Percentiles rank a stretch among this genome's conserved stretches.
These are phyloP conservation scores for Helichrysum umbraculigerum DNA, from an alignment of 129 eudicot species.

Conservation along the genomic window DNA sequence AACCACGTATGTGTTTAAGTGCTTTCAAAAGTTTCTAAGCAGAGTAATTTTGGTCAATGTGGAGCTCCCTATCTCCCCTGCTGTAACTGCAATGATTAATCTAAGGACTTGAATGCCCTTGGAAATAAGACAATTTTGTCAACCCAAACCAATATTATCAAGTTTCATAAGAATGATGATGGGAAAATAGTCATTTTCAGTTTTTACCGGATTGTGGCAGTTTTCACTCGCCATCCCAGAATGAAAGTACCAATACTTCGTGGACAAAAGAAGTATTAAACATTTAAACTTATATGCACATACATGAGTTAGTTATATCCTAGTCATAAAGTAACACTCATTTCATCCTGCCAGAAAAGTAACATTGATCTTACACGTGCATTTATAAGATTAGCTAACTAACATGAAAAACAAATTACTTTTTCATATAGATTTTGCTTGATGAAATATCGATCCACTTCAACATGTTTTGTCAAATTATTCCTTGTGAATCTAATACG, in stretches of 20 bases:
- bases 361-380: neutral
- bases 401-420: no score
- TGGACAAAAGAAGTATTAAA: neutral
- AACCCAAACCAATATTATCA: neutral
- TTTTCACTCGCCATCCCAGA: neutral
- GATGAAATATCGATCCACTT: no score
- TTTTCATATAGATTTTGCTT: no score
- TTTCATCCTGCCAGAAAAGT: neutral
- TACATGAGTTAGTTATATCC: neutral
- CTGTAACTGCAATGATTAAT: neutral
- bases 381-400: neutral
- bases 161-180: neutral
- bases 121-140: neutral
- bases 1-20: neutral
- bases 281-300: neutral
- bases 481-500: no score
- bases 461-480: no score
- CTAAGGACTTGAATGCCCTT: neutral
- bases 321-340: neutral
- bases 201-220: neutral
- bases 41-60: slow-evolving; percentile 9
- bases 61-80: neutral
- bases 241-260: neutral
- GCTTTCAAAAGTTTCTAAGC: neutral
- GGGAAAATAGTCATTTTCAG: neutral